Evolutionary conservation across 768 basidiomycete genomes (phyloP), one percentile per base, ranked within the genome.

Genomic region (Lanmaoa rubissima): DNA sequence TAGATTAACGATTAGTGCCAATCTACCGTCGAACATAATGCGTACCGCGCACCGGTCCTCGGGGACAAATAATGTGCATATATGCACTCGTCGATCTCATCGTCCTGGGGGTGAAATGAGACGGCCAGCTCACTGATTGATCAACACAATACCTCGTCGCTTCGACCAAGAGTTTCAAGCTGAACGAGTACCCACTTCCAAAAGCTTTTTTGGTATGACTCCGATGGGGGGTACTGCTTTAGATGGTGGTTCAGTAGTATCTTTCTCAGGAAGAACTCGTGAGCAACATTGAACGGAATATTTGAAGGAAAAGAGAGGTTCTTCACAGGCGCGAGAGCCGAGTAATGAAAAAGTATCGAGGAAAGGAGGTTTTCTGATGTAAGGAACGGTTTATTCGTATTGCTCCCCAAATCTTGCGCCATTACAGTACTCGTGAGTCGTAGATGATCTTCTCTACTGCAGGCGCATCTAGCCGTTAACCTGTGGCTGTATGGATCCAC

Each of bases 151-250:
- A 78, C 85, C 77, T 86, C 80, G n/a, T 74, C 70, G 19, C 61
- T 53, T 46, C 56, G 57, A 16, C 65, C 53, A 57, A 79, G 53
- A 13, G 24, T 63, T 69, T 90, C 90, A 38, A 92, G 73, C 38
- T 75, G 67, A 21, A 68, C 64, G 19, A 91, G 79, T 1, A 75
- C 76, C 82, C 85, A 86, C 71, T 91, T 92, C 88, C 88, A 92
- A 66, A 90, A 92, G 3, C 67, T 57, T 47, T 73, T 73, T 58
- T 87, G 88, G 60, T 87, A 90, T 60, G 81, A 76, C 17, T 61
- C 58, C 0, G 89, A 86, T 0, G 89, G 88, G 5, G 88, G 81
- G 62, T 85, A 90, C 28, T 64, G 62, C 49, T 70, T 61, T 40
- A 88, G 79, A 63, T 88, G 86, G 8, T 69, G 58, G 61, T 79